phyloP scores from a whole-genome alignment of 192 early-diverging fungal genomes.

The Physocladia obscura region DNA sequence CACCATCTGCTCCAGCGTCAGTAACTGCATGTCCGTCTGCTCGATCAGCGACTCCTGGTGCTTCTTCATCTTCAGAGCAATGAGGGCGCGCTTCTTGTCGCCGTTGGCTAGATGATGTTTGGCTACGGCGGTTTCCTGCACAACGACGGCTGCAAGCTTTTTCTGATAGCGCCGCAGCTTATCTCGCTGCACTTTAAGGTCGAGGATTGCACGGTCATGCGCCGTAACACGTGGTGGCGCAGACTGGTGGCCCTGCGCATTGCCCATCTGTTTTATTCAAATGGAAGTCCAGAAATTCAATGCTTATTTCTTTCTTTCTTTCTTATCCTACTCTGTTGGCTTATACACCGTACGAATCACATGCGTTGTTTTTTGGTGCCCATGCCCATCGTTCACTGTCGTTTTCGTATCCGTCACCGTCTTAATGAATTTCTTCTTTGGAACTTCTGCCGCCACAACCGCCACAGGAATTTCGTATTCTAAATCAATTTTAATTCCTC shows the following conservation, averaged over 20 bases:
- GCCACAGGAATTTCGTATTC: too few species aligned
- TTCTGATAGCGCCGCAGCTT: slow-evolving; percentile 89
- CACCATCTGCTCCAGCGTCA: slow-evolving; percentile 87
- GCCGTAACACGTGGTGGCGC: slow-evolving; percentile 67
- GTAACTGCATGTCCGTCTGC: slow-evolving; percentile 83
- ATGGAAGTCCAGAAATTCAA: too few species aligned
- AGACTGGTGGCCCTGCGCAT: too few species aligned
- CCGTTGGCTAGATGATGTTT: slow-evolving; percentile 70
- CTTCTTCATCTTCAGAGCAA: slow-evolving; percentile 94
- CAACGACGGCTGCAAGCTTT: slow-evolving; percentile 78
- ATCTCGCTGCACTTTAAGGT: slow-evolving; percentile 95
- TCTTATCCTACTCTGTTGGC: too few species aligned
- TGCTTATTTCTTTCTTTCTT: too few species aligned
- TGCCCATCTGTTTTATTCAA: too few species aligned
- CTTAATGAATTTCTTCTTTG: too few species aligned
- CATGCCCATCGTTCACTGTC: too few species aligned
- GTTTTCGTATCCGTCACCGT: too few species aligned
- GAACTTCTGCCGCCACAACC: too few species aligned
- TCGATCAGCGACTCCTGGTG: slow-evolving; percentile 87
- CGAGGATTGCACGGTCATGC: slow-evolving; percentile 91
- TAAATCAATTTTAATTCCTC: slow-evolving; percentile 15
- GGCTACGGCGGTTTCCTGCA: slow-evolving; percentile 78
- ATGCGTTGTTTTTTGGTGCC: too few species aligned
- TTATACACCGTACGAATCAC: too few species aligned
- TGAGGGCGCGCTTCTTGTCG: slow-evolving; percentile 77